Evolutionary conservation across 176 grass and related monocot genomes (phyloP), one percentile per base, ranked within the genome.

Genomic region (Hyparrhenia diplandra): DNA sequence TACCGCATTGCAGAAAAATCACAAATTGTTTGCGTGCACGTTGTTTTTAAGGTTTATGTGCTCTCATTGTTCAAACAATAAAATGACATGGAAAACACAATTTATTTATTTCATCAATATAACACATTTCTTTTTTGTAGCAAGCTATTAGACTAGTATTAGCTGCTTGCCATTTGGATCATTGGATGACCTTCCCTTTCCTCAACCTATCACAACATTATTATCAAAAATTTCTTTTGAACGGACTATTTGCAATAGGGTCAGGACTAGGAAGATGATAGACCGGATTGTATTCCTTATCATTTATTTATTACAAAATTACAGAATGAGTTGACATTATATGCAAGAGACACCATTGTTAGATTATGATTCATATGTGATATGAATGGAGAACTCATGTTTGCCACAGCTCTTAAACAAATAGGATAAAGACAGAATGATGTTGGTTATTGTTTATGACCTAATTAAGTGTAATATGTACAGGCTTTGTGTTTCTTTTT

Each of bases 31-130:
- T 59, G 12, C 63, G n/a, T 64, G 41, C 21, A 3, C 1, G 0
- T 47, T 17, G 45, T 37, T 37, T 67, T 60, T 34, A 28, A 66
- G 13, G n/a, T 14, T 73, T 65, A 1, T 37, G 0, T 4, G 2
- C 5, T 57, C 29, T 74, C 54, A 85, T 81, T 65, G 35, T 80
- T 21, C 20, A 80, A 43, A 47, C 12, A 67, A 62, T 27, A 60
- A 5, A 49, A 8, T 59, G 27, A 36, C 24, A 18, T 68, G 13
- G 24, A 69, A 30, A 34, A 29, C 32, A 34, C 8, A 6, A 24
- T 73, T 65, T 73, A 4, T 54, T 71, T 24, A 20, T 63, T 49
- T 49, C 46, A 49, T 61, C 3, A 7, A 37, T 17, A 20, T 71
- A 13, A 42, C 29, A 17, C 55, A 74, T 16, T 21, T 27, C n/a